Conservation (phyloP, 305 asterid species). For the Fraxinus sp. region DNA sequence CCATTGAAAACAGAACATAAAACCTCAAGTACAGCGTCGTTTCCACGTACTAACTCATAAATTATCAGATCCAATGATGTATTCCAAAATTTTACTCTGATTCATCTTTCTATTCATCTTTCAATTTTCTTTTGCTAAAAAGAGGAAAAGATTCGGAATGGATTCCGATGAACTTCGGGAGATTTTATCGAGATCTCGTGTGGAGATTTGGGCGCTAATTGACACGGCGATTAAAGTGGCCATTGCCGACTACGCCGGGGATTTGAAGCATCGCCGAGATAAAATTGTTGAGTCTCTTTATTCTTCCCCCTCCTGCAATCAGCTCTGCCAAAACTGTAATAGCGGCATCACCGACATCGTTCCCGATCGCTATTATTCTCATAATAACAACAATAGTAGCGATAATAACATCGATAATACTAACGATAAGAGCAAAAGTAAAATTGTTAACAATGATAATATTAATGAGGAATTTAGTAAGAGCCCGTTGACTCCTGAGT, state of each 20-base stretch:
- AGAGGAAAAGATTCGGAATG: constrained; percentile 36
- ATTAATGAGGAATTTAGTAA: constrained; percentile 41
- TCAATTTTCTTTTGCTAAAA: background rate
- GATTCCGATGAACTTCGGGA: constrained; percentile 68
- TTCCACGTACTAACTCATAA: constrained; percentile 21
- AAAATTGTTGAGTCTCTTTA: constrained; percentile 68
- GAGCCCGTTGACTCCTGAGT: constrained; percentile 87
- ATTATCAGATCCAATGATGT: constrained; percentile 30
- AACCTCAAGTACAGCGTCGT: constrained; percentile 26
- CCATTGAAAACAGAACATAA: background rate
- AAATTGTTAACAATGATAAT: constrained; percentile 20
- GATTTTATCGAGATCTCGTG: constrained; percentile 63
- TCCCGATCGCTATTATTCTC: constrained; percentile 23
- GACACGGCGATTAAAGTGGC: constrained; percentile 83
- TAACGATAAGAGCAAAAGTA: constrained; percentile 18
- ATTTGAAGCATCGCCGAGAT: constrained; percentile 70
- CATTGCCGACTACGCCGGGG: constrained; percentile 57
- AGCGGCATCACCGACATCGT: constrained; percentile 32
- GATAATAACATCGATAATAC: constrained; percentile 28
- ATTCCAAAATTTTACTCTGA: background rate
- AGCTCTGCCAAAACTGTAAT: constrained; percentile 53
- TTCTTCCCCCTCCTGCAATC: constrained; percentile 35
- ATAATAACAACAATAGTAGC: constrained; percentile 9
- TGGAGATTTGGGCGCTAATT: constrained; percentile 70
- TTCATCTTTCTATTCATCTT: background rate